Conservation (phyloP, 2,329 filamentous ascomycete genomes). For the Colletotrichum sojae region DNA sequence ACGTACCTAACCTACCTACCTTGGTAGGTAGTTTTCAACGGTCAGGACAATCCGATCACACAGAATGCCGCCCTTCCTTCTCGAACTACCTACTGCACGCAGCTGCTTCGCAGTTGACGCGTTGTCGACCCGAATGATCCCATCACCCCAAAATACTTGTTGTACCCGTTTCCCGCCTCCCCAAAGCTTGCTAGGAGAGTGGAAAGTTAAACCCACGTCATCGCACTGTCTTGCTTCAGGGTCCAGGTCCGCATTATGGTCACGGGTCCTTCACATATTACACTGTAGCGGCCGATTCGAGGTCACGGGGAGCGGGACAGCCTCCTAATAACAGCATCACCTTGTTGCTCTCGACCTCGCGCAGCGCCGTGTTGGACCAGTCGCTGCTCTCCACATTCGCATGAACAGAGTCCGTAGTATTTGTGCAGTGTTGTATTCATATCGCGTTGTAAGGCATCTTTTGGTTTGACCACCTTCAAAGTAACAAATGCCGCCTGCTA, state of each 20-base stretch:
- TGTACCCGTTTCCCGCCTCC: slow-evolving; percentile 22
- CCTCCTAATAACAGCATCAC: background rate
- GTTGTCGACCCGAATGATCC: slow-evolving; percentile 1
- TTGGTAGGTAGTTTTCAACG: no score
- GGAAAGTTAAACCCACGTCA: slow-evolving; percentile 37
- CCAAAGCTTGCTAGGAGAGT: slow-evolving; percentile 19
- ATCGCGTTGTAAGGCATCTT: slow-evolving; percentile 25
- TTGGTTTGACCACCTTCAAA: slow-evolving; percentile 23
- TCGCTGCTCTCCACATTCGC: background rate
- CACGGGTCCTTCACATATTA: slow-evolving; percentile 15
- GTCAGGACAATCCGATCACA: no score
- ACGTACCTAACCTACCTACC: no score
- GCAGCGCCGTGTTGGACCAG: background rate
- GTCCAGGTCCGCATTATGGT: slow-evolving; percentile 23
- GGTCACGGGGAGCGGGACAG: slow-evolving; percentile 15
- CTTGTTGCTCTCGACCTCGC: background rate
- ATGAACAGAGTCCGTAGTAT: background rate
- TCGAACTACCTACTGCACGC: no score
- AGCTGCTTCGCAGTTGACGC: background rate
- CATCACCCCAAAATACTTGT: background rate
- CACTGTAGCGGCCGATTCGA: background rate
- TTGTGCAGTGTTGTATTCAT: background rate
- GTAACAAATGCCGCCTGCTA: slow-evolving; percentile 40
- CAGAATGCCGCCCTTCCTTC: no score
- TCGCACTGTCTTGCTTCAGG: slow-evolving; percentile 34